A percentile compares a stretch with the other conserved stretches of the same genome.
Conservation (phyloP, 345 rosid species). For the Acer campestre region DNA sequence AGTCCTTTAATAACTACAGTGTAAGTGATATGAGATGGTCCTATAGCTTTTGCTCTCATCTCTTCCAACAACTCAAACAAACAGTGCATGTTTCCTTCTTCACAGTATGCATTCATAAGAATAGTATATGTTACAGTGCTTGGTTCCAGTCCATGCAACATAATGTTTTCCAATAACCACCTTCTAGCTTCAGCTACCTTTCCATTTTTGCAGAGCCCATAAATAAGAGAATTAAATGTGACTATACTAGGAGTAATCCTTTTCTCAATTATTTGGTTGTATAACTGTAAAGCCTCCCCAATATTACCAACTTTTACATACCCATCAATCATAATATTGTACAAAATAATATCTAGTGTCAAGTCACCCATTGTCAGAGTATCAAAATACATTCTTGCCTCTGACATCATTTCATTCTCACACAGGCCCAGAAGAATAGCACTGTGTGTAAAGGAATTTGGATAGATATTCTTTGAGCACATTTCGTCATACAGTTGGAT, state of each 20-base stretch:
- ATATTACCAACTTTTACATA: constrained; percentile 56
- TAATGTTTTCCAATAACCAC: constrained; percentile 44
- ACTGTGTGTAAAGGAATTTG: constrained; percentile 47
- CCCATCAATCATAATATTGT: constrained; percentile 71
- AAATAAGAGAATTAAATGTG: constrained; percentile 71
- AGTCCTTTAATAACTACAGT: constrained; percentile 65
- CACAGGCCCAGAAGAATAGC: constrained; percentile 61
- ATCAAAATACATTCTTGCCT: constrained; percentile 62
- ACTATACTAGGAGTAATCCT: constrained; percentile 57
- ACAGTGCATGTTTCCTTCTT: constrained; percentile 37
- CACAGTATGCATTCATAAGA: constrained; percentile 71
- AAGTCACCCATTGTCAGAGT: constrained; percentile 41
- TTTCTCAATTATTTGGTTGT: constrained; percentile 35
- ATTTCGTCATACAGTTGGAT: constrained; percentile 52
- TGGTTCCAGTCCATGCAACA: constrained; percentile 53
- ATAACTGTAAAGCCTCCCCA: constrained; percentile 55
- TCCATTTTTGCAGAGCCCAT: constrained; percentile 54
- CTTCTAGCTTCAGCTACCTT: constrained; percentile 47
- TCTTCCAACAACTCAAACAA: constrained; percentile 48
- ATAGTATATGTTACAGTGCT: constrained; percentile 64
- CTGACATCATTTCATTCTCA: constrained; percentile 49
- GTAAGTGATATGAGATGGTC: constrained; percentile 61
- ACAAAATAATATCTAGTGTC: constrained; percentile 47
- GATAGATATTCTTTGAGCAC: constrained; percentile 46
- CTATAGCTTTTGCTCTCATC: constrained; percentile 47